phyloP scores from a whole-genome alignment of 768 basidiomycete genomes.

The Rubroboletus satanas region DNA sequence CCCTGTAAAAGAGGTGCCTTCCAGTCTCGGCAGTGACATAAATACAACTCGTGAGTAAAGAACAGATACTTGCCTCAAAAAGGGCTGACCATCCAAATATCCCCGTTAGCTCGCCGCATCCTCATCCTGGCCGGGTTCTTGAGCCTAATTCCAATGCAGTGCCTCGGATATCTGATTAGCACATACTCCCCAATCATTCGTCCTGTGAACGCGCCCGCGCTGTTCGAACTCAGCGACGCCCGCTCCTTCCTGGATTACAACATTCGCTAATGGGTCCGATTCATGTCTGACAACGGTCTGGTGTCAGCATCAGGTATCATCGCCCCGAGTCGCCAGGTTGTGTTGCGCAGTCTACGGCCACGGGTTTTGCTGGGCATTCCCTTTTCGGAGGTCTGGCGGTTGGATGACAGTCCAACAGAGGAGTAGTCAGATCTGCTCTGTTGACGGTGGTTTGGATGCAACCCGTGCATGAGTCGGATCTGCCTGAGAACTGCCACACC shows the following conservation, averaged over 20 bases:
- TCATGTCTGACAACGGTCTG: slow-evolving; percentile 1
- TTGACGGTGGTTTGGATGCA: slow-evolving; percentile 14
- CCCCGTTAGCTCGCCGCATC: slow-evolving; percentile 16
- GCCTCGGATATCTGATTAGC: slow-evolving; percentile 37
- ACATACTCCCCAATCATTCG: slow-evolving; percentile 21
- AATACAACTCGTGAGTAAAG: slow-evolving; percentile 34
- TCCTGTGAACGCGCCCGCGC: slow-evolving; percentile 18
- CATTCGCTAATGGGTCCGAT: slow-evolving; percentile 8
- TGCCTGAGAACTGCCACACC: slow-evolving; percentile 25
- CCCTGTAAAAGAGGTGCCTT: slow-evolving; percentile 31
- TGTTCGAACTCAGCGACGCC: slow-evolving; percentile 28
- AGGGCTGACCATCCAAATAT: slow-evolving; percentile 16
- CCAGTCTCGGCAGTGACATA: slow-evolving; percentile 36
- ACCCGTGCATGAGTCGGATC: slow-evolving; percentile 24
- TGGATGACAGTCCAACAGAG: slow-evolving; percentile 16
- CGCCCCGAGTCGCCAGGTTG: slow-evolving; percentile 1
- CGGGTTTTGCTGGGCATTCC: neutral
- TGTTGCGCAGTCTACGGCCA: slow-evolving; percentile 8
- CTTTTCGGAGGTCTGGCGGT: slow-evolving; percentile 8
- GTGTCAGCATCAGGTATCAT: neutral
- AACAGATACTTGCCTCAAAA: slow-evolving; percentile 26
- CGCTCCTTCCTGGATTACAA: slow-evolving; percentile 3
- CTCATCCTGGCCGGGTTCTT: slow-evolving; percentile 20
- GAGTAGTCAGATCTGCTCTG: slow-evolving; percentile 8
- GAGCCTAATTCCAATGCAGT: slow-evolving; percentile 37